phyloP scores from a whole-genome alignment of 2,329 filamentous ascomycete genomes.

The Hypomyces rosellus region DNA sequence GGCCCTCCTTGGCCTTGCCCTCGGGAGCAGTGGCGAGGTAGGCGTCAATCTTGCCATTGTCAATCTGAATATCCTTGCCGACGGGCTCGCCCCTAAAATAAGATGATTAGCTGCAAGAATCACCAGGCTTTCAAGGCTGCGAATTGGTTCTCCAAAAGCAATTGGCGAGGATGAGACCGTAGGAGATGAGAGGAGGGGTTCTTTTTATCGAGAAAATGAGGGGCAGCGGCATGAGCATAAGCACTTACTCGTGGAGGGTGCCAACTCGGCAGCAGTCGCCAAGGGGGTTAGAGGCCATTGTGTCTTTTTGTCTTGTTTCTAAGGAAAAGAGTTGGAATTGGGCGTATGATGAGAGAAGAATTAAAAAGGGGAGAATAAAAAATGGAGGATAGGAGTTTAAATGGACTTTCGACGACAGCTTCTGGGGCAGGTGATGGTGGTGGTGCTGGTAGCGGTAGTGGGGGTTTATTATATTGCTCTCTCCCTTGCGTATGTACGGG shows the following conservation, averaged over 20 bases:
- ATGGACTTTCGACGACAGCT: too few relatives aligned
- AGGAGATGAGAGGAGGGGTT: neutral
- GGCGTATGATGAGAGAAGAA: too few relatives aligned
- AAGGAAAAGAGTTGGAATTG: too few relatives aligned
- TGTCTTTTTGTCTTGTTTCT: slow-evolving; percentile 9
- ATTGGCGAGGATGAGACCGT: neutral
- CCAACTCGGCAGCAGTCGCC: slow-evolving; percentile 47
- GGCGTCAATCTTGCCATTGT: slow-evolving; percentile 15
- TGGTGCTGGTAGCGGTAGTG: too few relatives aligned
- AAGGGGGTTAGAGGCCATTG: slow-evolving; percentile 50
- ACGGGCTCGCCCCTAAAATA: slow-evolving; percentile 6
- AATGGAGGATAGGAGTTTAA: too few relatives aligned
- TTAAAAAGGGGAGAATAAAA: too few relatives aligned
- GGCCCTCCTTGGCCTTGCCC: slow-evolving; percentile 3
- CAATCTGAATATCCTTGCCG: slow-evolving; percentile 10
- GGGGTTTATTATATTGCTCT: too few relatives aligned
- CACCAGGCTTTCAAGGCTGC: neutral
- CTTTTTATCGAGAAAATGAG: neutral
- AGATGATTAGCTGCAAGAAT: neutral
- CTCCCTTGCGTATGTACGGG: too few relatives aligned
- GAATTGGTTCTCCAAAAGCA: neutral
- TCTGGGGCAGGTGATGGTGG: too few relatives aligned
- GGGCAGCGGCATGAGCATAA: neutral
- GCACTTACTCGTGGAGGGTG: slow-evolving; percentile 46
- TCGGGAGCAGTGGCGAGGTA: slow-evolving; percentile 15